Conservation (phyloP, 176 grass and related monocot species). For the Carex pumila region DNA sequence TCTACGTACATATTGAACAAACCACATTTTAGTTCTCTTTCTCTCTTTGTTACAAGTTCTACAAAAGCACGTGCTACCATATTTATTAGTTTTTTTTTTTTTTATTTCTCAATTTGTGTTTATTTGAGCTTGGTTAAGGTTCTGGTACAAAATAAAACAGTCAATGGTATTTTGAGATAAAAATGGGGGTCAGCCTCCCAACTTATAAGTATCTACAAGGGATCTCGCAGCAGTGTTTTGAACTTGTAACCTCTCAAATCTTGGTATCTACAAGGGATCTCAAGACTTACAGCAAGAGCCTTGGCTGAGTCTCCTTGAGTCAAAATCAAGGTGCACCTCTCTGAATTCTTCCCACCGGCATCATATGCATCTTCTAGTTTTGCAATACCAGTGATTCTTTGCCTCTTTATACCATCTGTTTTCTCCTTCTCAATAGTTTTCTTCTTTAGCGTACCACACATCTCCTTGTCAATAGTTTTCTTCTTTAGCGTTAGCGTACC, state of each 20-base stretch:
- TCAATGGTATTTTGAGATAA: too few species aligned
- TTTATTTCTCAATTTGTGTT: neutral
- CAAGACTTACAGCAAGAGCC: constrained; percentile 35
- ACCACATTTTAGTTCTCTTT: neutral
- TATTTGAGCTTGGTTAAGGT: neutral
- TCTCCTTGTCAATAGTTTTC: constrained; percentile 58
- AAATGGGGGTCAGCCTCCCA: too few species aligned
- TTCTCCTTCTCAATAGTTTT: constrained; percentile 73
- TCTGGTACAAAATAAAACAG: neutral
- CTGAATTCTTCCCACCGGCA: constrained; percentile 38
- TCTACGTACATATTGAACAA: constrained; percentile 11
- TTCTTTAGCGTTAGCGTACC: constrained; percentile 24
- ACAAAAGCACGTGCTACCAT: neutral
- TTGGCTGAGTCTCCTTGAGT: constrained; percentile 50
- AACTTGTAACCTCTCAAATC: too few species aligned
- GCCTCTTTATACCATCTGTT: constrained; percentile 35
- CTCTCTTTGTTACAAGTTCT: neutral
- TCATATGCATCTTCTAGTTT: constrained; percentile 52
- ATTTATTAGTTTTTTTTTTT: neutral
- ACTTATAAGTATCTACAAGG: too few species aligned
- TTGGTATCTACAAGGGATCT: too few species aligned
- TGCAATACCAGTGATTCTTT: constrained; percentile 39
- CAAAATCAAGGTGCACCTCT: constrained; percentile 45
- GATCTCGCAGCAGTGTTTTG: too few species aligned
- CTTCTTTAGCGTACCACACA: constrained; percentile 37